These are phyloP conservation scores for Penicillium sp. DNA, from an alignment of 2,329 filamentous ascomycete species.

Conservation along the genomic window DNA sequence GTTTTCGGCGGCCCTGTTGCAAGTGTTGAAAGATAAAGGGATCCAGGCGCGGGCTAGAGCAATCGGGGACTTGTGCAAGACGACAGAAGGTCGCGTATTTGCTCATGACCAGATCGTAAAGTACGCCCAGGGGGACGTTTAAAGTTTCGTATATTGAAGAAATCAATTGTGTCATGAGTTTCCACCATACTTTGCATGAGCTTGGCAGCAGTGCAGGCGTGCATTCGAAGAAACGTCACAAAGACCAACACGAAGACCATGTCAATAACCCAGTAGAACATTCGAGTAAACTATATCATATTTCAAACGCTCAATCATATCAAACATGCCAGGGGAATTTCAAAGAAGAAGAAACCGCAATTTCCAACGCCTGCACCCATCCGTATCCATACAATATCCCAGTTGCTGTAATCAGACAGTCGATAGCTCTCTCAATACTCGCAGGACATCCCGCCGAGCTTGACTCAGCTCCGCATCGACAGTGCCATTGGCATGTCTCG, in stretches of 20 bases:
- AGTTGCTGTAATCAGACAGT: neutral
- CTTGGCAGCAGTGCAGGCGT: neutral
- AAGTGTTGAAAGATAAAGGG: slow-evolving; percentile 10
- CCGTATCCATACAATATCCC: neutral
- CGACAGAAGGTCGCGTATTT: slow-evolving; percentile 19
- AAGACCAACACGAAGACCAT: neutral
- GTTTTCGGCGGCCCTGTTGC: slow-evolving; percentile 17
- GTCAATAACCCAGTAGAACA: too few species aligned
- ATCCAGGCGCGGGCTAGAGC: slow-evolving; percentile 13
- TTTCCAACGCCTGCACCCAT: neutral
- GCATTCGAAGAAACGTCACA: neutral
- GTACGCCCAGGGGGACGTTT: neutral
- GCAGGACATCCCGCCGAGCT: slow-evolving; percentile 50
- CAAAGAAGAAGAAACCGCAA: neutral
- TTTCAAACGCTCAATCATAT: neutral
- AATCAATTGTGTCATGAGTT: neutral
- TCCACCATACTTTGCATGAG: neutral
- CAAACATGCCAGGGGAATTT: neutral
- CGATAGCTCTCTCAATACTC: slow-evolving; percentile 40
- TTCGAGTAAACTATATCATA: too few species aligned
- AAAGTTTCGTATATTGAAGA: neutral
- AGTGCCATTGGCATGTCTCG: slow-evolving; percentile 44
- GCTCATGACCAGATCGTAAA: slow-evolving; percentile 23
- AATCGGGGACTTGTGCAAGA: slow-evolving; percentile 17
- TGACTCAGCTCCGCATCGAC: slow-evolving; percentile 51